phyloP scores from a whole-genome alignment of 345 rosid genomes.

The Cardamine occulta region DNA sequence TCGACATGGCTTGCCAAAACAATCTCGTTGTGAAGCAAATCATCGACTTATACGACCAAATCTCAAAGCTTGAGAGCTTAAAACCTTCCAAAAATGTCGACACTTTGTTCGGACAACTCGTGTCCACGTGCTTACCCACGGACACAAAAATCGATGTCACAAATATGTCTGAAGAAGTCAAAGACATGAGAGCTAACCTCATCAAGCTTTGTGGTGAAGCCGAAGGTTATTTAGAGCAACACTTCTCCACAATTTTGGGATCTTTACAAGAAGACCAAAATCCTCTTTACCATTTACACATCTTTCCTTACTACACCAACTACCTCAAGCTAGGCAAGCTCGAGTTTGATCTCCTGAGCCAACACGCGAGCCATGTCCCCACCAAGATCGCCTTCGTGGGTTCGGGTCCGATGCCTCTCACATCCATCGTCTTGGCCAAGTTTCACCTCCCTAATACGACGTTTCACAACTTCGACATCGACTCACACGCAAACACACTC shows the following conservation, averaged over 20 bases:
- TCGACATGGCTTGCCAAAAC: conserved; percentile 69
- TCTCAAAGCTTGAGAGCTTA: conserved; percentile 67
- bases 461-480: conserved; percentile 84
- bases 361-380: conserved; percentile 46
- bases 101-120: conserved; percentile 71
- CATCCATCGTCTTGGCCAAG: conserved; percentile 74
- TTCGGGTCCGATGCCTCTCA: conserved; percentile 85
- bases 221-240: conserved; percentile 70
- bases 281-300: conserved; percentile 64
- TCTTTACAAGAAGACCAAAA: conserved; percentile 50
- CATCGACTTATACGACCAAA: conserved; percentile 60
- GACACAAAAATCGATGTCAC: conserved; percentile 62
- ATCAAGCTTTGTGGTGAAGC: conserved; percentile 77
- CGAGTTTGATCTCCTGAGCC: conserved; percentile 59
- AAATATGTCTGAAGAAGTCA: conserved; percentile 52
- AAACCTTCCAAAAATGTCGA: conserved; percentile 79
- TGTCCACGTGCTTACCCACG: conserved; percentile 76
- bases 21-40: conserved; percentile 58
- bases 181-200: conserved; percentile 68
- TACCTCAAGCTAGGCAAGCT: conserved; percentile 76
- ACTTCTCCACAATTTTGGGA: conserved; percentile 65
- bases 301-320: conserved; percentile 79
- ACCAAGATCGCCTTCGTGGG: conserved; percentile 73
- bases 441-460: conserved; percentile 58
- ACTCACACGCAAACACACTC: conserved; percentile 60